Conservation (phyloP, 108 stramenopile genomes). For the Skeletonema grethae region DNA sequence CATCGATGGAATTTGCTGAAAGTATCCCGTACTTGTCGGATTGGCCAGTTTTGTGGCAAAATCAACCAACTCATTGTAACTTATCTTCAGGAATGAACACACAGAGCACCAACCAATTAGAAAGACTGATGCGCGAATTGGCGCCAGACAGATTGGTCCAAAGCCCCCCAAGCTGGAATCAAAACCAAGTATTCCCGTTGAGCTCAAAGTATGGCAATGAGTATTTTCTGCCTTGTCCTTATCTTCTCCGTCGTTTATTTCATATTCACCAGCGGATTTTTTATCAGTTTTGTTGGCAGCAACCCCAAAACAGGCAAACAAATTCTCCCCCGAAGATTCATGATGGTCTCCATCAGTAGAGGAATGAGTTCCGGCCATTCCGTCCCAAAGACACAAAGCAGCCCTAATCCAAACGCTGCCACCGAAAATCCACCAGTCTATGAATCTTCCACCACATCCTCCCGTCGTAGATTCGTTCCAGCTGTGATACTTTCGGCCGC, state of each 20-base stretch:
- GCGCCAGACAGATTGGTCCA: slow-evolving; percentile 54
- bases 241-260: not conserved
- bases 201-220: not conserved
- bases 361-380: slow-evolving; percentile 1
- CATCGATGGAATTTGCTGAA: not conserved
- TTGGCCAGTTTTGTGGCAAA: slow-evolving; percentile 10
- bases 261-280: not conserved
- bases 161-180: slow-evolving; percentile 74
- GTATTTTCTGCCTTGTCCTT: not conserved
- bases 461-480: slow-evolving; percentile 42
- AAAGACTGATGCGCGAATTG: slow-evolving; percentile 39
- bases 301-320: slow-evolving; percentile 46
- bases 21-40: not conserved
- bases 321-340: slow-evolving; percentile 29
- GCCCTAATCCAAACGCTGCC: slow-evolving; percentile 43
- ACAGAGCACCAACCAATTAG: slow-evolving; percentile 42
- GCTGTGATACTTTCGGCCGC: slow-evolving; percentile 32
- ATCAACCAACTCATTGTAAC: slow-evolving; percentile 21
- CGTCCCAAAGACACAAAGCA: slow-evolving; percentile 17
- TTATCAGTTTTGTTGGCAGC: not conserved
- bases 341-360: slow-evolving; percentile 1
- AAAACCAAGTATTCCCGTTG: slow-evolving; percentile 64
- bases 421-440: slow-evolving; percentile 47
- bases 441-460: slow-evolving; percentile 27
- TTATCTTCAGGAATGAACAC: slow-evolving; percentile 31